Base-by-base conservation (phyloP, 345 rosid genomes). In the Melaleuca alternifolia region DNA sequence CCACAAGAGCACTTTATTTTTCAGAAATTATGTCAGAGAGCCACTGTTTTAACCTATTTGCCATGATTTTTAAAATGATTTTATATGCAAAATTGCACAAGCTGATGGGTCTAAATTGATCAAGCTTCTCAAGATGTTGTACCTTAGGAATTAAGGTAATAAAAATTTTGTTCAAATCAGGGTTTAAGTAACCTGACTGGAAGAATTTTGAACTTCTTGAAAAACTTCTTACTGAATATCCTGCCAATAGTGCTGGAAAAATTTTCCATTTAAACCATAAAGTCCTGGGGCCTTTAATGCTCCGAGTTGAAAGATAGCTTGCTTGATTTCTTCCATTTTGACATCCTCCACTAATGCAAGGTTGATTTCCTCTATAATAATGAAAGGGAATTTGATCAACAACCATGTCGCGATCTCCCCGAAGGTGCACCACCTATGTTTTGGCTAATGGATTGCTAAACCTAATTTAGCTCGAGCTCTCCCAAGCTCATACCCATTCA, bases 101-200 rank as follows among this genome's bases (percentile, higher is more conserved):
- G 1, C 26, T 54, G 23, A 54, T 54, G 23, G n/a, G 59, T 54
- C 2, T 7, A 11, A 54, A 54, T 8, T 23, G 11, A 21, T 54
- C n/a, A 2, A 54, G 23, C 0, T 54, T 11, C 23, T 54, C 11
- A 21, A 1, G 59, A 54, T 21, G 21, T 21, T 21, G 21, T 0
- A 54, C 26, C 2, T 54, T 54, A 21, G 51, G 83, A 20, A 77
- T 41, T 48, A 77, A 14, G 2, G 83, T 41, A 24, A 77, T 77
- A 21, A 9, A 28, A 33, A n/a, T 77, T 9, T 30, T 41, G 16
- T 77, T 41, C 51, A 20, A 3, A 0, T 77, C 14, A 11, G 6
- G 41, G 1, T 7, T 14, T 7, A 77, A 0, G 3, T 0, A 0
- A 6, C n/a, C 7, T 33, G 26, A 28, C 6, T 28, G 6, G 41